Evolutionary conservation across 441 rosid genomes (phyloP).

Genomic region (Mallotus repandus): DNA sequence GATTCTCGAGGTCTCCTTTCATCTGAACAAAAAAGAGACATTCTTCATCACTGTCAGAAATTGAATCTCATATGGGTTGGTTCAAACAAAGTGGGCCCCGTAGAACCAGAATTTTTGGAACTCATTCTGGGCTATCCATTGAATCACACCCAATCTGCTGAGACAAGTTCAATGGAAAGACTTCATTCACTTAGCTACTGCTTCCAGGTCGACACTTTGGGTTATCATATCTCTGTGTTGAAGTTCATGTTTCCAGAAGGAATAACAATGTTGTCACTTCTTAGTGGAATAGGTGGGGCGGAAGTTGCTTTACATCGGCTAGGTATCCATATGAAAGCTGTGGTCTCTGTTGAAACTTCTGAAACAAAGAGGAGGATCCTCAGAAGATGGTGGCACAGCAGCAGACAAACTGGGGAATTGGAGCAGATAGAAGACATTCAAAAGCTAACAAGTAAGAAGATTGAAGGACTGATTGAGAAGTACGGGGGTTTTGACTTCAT

Average conservation of each 20-base stretch:
- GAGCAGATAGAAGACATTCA: slow-evolving; percentile 63
- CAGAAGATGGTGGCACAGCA: slow-evolving; percentile 69
- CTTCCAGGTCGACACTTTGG: slow-evolving; percentile 84
- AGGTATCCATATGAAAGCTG: slow-evolving; percentile 65
- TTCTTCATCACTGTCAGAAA: slow-evolving; percentile 54
- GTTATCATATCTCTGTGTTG: slow-evolving; percentile 77
- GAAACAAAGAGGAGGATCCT: slow-evolving; percentile 56
- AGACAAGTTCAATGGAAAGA: slow-evolving; percentile 44
- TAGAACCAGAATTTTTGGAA: slow-evolving; percentile 68
- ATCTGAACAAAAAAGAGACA: slow-evolving; percentile 52
- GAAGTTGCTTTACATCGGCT: slow-evolving; percentile 66
- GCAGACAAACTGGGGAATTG: slow-evolving; percentile 73
- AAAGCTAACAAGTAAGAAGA: slow-evolving; percentile 53
- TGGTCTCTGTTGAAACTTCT: slow-evolving; percentile 63
- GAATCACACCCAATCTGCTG: slow-evolving; percentile 56
- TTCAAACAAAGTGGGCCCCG: slow-evolving; percentile 44
- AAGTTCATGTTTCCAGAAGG: slow-evolving; percentile 68
- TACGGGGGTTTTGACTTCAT: slow-evolving; percentile 71
- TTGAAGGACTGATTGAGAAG: slow-evolving; percentile 45
- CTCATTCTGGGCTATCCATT: slow-evolving; percentile 75
- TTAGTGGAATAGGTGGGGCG: slow-evolving; percentile 80
- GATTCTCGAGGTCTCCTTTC: slow-evolving; percentile 56
- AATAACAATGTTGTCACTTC: slow-evolving; percentile 66
- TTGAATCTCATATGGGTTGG: slow-evolving; percentile 84
- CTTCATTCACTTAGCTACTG: slow-evolving; percentile 52